Conservation (phyloP, 805 yeast genomes). For the Lipomyces starkeyi region DNA sequence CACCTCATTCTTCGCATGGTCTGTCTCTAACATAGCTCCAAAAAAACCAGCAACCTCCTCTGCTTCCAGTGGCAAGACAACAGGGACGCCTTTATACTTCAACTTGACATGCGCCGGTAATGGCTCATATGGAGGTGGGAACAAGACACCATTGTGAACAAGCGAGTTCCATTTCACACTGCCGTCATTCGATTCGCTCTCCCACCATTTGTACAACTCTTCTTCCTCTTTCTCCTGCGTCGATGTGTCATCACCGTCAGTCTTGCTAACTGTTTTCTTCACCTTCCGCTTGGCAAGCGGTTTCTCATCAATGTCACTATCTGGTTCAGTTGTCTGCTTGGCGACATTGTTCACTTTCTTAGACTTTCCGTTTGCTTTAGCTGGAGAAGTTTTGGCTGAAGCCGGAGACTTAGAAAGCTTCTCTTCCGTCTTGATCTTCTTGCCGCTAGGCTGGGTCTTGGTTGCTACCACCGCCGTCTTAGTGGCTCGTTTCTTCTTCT, state of each 20-base stretch:
- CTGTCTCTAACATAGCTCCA: conserved; percentile 86
- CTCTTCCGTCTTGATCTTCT: not conserved
- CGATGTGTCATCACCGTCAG: conserved; percentile 7
- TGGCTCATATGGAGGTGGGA: conserved; percentile 91
- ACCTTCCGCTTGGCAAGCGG: conserved; percentile 9
- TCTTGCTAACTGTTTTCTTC: not conserved
- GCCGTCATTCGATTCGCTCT: conserved; percentile 64
- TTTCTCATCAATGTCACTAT: conserved; percentile 2
- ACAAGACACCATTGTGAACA: conserved; percentile 88
- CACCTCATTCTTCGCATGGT: conserved; percentile 84
- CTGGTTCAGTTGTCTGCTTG: not conserved
- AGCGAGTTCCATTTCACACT: conserved; percentile 84
- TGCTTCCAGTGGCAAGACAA: conserved; percentile 75
- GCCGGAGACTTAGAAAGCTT: not conserved
- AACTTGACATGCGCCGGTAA: conserved; percentile 78
- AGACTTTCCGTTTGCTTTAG: not conserved
- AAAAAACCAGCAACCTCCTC: conserved; percentile 97
- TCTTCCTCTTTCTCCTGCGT: conserved; percentile 42
- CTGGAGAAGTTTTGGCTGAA: not conserved
- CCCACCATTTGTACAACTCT: conserved; percentile 85
- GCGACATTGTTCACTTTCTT: not conserved
- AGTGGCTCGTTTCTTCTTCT: conserved; percentile 5
- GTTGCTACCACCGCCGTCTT: not conserved
- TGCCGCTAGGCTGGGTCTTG: conserved; percentile 9
- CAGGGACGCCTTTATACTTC: conserved; percentile 77